phyloP scores from a whole-genome alignment of 2,329 filamentous ascomycete genomes.

The Dryadomyces quercus-mongolicae region DNA sequence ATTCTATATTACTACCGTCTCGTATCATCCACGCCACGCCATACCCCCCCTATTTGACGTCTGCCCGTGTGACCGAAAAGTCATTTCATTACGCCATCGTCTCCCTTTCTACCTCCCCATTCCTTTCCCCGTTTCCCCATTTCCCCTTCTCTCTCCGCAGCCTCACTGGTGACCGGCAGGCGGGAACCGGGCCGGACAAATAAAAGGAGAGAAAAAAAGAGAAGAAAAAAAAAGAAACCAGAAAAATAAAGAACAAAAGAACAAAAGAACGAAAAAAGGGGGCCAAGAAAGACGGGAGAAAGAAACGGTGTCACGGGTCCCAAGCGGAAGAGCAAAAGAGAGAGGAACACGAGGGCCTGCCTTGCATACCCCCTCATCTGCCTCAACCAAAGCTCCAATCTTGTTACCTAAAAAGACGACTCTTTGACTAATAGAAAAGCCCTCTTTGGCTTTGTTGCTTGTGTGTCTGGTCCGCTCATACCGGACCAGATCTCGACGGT shows the following conservation, averaged over 20 bases:
- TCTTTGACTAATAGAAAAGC: constrained; percentile 35
- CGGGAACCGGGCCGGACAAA: background rate
- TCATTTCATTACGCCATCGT: too few species aligned
- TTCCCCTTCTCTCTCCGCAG: too few species aligned
- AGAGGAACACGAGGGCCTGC: background rate
- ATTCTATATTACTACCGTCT: too few species aligned
- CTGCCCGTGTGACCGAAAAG: too few species aligned
- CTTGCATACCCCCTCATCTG: constrained; percentile 3
- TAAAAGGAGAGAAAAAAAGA: background rate
- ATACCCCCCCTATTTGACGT: too few species aligned
- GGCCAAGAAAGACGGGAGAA: background rate
- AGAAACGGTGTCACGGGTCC: background rate
- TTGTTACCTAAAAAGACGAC: constrained; percentile 33
- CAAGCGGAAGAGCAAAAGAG: background rate
- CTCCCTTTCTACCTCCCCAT: too few species aligned
- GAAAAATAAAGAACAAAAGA: background rate
- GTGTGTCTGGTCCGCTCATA: background rate
- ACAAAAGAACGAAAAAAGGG: background rate
- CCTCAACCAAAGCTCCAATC: constrained; percentile 6
- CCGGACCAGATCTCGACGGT: background rate
- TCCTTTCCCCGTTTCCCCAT: too few species aligned
- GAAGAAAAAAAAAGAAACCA: background rate
- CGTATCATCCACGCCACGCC: too few species aligned
- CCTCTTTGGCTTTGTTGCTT: constrained; percentile 9
- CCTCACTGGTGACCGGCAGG: too few species aligned